Percentiles rank a stretch among this genome's conserved stretches.
Evolutionary conservation across 2,329 filamentous ascomycete species (phyloP).

Genomic region (Phaeoacremonium minimum): DNA sequence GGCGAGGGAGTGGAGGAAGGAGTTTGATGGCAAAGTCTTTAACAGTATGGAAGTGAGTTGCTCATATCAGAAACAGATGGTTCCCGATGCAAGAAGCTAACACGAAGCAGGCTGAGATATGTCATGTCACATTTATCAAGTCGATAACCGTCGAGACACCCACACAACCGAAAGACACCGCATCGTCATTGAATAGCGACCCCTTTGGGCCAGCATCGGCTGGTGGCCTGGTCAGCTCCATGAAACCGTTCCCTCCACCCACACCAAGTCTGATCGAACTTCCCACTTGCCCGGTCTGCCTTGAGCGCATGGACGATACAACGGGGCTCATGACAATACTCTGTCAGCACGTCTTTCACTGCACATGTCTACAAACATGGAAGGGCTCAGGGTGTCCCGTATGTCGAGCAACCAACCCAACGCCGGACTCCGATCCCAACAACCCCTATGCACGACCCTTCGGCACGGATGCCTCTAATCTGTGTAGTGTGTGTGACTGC

Average conservation of each 20-base stretch:
- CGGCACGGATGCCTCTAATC: slow-evolving; percentile 56
- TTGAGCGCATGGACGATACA: slow-evolving; percentile 98
- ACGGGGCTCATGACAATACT: slow-evolving; percentile 92
- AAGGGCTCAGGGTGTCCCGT: slow-evolving; percentile 90
- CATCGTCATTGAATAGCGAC: slow-evolving; percentile 34
- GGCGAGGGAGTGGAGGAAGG: slow-evolving; percentile 74
- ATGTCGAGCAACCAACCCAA: slow-evolving; percentile 74
- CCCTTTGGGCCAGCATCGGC: slow-evolving; percentile 48
- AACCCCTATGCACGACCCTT: slow-evolving; percentile 53
- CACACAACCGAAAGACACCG: slow-evolving; percentile 33
- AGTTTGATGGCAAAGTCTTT: slow-evolving; percentile 91
- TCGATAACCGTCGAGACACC: slow-evolving; percentile 80
- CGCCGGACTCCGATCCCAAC: slow-evolving; percentile 34
- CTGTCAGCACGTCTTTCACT: slow-evolving; percentile 97
- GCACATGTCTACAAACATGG: slow-evolving; percentile 94
- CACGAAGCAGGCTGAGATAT: slow-evolving; percentile 71
- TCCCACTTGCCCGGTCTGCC: slow-evolving; percentile 91
- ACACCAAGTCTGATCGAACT: slow-evolving; percentile 86
- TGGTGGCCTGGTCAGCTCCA: slow-evolving; percentile 32
- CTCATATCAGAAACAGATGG: slow-evolving; percentile 10
- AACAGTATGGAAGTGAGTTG: slow-evolving; percentile 75
- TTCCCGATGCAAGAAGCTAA: slow-evolving; percentile 10
- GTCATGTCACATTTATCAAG: slow-evolving; percentile 91
- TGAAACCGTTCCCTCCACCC: slow-evolving; percentile 58
- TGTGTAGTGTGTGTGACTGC: slow-evolving; percentile 79